phyloP scores from a whole-genome alignment of 768 basidiomycete species.

The Suillus hirtellus region DNA sequence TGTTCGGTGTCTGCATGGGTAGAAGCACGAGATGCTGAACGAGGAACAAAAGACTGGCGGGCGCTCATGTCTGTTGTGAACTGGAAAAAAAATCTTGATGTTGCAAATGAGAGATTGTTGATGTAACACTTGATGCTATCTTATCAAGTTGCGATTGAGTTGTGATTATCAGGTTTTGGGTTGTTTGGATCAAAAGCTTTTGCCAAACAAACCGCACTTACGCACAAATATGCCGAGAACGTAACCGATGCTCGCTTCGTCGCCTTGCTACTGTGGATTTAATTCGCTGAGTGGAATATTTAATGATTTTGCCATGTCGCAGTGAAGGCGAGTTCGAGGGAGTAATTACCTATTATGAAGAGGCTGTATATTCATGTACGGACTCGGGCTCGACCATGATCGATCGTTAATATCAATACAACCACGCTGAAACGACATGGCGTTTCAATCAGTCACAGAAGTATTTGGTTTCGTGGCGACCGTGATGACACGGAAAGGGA shows the following conservation, averaged over 20 bases:
- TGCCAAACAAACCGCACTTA: conserved; percentile 6
- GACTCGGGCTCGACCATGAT: conserved; percentile 1
- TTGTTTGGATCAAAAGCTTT: conserved; percentile 10
- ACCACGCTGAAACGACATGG: conserved; percentile 8
- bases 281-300: conserved; percentile 1
- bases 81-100: not conserved
- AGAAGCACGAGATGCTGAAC: conserved; percentile 8
- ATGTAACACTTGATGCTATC: not conserved
- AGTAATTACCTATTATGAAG: not conserved
- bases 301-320: not conserved
- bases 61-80: conserved; percentile 1
- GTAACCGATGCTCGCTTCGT: not conserved
- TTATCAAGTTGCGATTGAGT: not conserved
- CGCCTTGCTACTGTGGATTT: not conserved
- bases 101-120: not conserved
- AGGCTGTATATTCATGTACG: not conserved
- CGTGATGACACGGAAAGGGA: not conserved
- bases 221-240: not conserved
- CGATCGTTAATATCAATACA: conserved; percentile 1
- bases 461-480: conserved; percentile 1
- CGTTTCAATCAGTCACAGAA: conserved; percentile 8
- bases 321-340: not conserved
- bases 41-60: conserved; percentile 7
- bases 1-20: not conserved
- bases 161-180: not conserved